A percentile compares a stretch with the other conserved stretches of the same genome.
These are phyloP conservation scores for Trichoderma aggressivum DNA, from an alignment of 2,329 filamentous ascomycete genomes.

Conservation along the genomic window DNA sequence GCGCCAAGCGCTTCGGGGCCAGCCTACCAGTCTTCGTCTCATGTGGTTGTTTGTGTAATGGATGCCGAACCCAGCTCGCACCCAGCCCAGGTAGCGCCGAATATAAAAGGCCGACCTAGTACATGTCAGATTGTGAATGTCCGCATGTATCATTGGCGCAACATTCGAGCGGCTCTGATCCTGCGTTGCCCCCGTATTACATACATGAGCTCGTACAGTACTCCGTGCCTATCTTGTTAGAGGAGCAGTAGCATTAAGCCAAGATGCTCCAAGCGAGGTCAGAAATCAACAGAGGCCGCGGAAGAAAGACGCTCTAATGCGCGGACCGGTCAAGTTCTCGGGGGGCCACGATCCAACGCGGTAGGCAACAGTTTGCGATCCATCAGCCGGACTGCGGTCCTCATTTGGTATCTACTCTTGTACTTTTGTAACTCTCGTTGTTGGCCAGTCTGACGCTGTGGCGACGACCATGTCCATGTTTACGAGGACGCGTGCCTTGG, in stretches of 20 bases:
- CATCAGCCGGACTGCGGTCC: not conserved
- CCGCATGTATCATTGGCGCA: not conserved
- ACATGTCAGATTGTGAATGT: not conserved
- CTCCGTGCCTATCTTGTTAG: not conserved
- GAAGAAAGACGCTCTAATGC: not conserved
- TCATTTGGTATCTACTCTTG: not conserved
- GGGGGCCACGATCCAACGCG: not conserved
- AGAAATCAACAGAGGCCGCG: not conserved
- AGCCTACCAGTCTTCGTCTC: not conserved
- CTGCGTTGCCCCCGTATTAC: not conserved
- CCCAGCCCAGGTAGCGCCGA: not conserved
- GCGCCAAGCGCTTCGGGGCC: constrained; percentile 6
- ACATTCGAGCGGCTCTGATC: not conserved
- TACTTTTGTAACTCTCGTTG: not conserved
- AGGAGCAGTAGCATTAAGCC: not conserved
- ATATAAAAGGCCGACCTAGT: not conserved
- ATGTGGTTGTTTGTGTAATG: not conserved
- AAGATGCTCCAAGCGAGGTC: not conserved
- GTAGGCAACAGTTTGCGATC: constrained; percentile 13
- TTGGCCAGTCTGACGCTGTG: too few relatives aligned
- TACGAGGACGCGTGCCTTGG: not conserved
- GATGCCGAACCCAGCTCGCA: not conserved
- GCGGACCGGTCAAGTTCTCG: not conserved
- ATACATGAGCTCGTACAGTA: not conserved
- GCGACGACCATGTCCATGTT: too few relatives aligned